These are phyloP conservation scores for Falciphora oryzae DNA, from an alignment of 2,329 filamentous ascomycete species.

Conservation along the genomic window DNA sequence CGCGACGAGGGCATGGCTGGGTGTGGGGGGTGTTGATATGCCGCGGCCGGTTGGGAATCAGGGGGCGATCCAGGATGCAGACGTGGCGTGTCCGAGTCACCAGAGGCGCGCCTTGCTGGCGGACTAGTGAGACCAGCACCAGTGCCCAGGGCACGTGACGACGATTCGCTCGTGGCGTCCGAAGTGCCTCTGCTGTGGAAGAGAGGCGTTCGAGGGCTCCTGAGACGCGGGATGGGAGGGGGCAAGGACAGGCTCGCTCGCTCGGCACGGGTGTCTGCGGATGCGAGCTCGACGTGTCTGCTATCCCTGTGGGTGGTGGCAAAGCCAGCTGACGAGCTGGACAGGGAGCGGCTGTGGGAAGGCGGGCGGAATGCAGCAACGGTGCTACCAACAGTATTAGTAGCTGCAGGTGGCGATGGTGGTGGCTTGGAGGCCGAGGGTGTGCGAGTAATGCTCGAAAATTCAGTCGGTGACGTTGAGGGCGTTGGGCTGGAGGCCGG, in stretches of 20 bases:
- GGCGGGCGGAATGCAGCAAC: slow-evolving; percentile 10
- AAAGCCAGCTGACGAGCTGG: slow-evolving; percentile 27
- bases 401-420: background rate
- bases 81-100: slow-evolving; percentile 38
- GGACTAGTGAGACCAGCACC: background rate
- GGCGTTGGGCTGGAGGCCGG: background rate
- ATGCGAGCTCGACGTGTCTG: slow-evolving; percentile 53
- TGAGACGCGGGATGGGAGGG: slow-evolving; percentile 38
- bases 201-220: slow-evolving; percentile 34
- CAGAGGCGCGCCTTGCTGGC: background rate
- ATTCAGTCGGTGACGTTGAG: slow-evolving; percentile 1
- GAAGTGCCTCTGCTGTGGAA: slow-evolving; percentile 39
- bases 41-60: background rate
- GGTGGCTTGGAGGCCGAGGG: background rate
- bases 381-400: background rate
- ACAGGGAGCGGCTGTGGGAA: slow-evolving; percentile 34
- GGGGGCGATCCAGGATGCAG: slow-evolving; percentile 18
- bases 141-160: background rate
- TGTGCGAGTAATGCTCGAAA: slow-evolving; percentile 3
- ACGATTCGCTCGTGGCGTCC: slow-evolving; percentile 23
- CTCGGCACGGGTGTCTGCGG: slow-evolving; percentile 50
- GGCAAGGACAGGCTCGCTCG: slow-evolving; percentile 61
- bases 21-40: slow-evolving; percentile 39
- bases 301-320: slow-evolving; percentile 42
- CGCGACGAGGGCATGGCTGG: slow-evolving; percentile 36